phyloP scores from a whole-genome alignment of 2,329 filamentous ascomycete species.

The Cylindrodendrum hubeiense region DNA sequence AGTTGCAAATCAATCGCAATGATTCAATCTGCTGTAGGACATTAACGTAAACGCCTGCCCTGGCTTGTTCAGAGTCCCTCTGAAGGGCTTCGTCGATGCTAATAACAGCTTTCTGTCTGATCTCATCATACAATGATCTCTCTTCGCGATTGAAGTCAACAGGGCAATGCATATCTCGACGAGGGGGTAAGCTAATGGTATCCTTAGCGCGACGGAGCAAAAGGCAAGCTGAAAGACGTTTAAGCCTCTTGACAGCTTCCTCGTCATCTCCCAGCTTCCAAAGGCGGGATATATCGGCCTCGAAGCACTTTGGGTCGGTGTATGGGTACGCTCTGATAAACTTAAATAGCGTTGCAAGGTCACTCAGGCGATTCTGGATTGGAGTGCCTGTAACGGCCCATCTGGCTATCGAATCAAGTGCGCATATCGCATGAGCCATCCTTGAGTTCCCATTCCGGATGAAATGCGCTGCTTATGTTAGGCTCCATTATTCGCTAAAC shows the following conservation, averaged over 20 bases:
- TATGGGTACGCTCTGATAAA: slow-evolving; percentile 60
- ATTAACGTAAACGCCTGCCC: slow-evolving; percentile 50
- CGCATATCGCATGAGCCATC: slow-evolving; percentile 49
- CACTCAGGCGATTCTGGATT: slow-evolving; percentile 59
- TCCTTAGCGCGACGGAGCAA: slow-evolving; percentile 55
- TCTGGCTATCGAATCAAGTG: slow-evolving; percentile 50
- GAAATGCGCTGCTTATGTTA: slow-evolving; percentile 25
- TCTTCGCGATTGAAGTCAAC: slow-evolving; percentile 54
- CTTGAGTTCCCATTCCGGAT: slow-evolving; percentile 31
- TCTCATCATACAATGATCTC: slow-evolving; percentile 49
- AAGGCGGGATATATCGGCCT: slow-evolving; percentile 34
- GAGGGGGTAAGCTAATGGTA: slow-evolving; percentile 53
- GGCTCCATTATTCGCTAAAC: not conserved
- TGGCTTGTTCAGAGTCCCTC: slow-evolving; percentile 18
- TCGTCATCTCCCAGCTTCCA: slow-evolving; percentile 55
- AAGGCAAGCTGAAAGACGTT: slow-evolving; percentile 52
- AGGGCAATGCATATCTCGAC: slow-evolving; percentile 48
- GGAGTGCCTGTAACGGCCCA: slow-evolving; percentile 65
- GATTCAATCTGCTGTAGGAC: slow-evolving; percentile 59
- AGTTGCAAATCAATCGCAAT: slow-evolving; percentile 59
- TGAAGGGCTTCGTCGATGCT: slow-evolving; percentile 51
- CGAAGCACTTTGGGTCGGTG: slow-evolving; percentile 27
- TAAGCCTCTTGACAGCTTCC: slow-evolving; percentile 54
- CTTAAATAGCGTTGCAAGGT: slow-evolving; percentile 56
- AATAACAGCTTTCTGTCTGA: slow-evolving; percentile 43